Evolutionary conservation across 345 rosid species (phyloP).

Genomic region (Sisymbrium irio): DNA sequence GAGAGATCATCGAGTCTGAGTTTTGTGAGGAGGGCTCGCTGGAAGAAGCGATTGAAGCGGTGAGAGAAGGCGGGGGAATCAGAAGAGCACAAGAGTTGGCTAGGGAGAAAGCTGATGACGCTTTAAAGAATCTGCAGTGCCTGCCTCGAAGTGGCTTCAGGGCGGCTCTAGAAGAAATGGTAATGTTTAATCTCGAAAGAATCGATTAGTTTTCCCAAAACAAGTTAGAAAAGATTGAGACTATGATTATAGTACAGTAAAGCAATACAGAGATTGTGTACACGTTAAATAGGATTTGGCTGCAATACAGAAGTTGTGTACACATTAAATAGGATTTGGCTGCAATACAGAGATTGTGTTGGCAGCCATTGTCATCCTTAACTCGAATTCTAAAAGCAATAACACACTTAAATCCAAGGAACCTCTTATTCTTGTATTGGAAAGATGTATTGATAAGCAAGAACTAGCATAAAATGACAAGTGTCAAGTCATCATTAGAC

Average conservation of each 20-base stretch:
- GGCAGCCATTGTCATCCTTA: background rate
- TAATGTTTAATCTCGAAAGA: conserved; percentile 76
- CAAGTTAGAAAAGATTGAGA: background rate
- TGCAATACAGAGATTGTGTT: conserved; percentile 9
- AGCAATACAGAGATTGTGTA: conserved; percentile 9
- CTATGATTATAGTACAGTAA: background rate
- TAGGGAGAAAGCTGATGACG: conserved; percentile 61
- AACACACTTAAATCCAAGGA: background rate
- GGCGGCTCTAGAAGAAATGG: conserved; percentile 71
- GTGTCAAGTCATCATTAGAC: background rate
- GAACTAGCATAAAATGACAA: background rate
- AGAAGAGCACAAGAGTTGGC: conserved; percentile 69
- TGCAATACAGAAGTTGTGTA: conserved; percentile 8
- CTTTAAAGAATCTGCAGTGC: conserved; percentile 56
- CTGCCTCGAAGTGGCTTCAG: conserved; percentile 56
- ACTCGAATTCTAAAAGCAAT: background rate
- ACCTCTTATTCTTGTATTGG: background rate
- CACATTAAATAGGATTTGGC: background rate
- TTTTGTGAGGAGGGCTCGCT: conserved; percentile 1
- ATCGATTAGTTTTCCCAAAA: conserved; percentile 43
- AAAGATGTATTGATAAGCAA: too few species aligned
- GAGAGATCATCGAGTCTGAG: conserved; percentile 7
- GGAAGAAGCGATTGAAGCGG: background rate
- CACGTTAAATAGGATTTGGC: background rate
- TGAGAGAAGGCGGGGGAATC: background rate